These are phyloP conservation scores for Gentiana straminea DNA, from an alignment of 257 asterid species.

Conservation along the genomic window DNA sequence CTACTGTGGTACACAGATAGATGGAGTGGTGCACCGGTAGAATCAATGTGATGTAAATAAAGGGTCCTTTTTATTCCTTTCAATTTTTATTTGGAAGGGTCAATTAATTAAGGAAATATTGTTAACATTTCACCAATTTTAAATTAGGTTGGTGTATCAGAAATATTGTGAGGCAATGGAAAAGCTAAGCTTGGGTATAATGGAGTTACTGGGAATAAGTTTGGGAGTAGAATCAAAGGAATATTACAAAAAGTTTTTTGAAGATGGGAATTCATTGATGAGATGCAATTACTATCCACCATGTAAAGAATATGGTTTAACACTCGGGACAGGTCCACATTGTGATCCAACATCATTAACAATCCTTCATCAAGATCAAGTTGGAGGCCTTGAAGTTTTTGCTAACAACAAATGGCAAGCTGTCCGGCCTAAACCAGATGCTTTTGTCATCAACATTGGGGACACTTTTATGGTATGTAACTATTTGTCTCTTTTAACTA, in stretches of 20 bases:
- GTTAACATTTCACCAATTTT: too few species aligned
- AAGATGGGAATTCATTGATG: constrained; percentile 12
- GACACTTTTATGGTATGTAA: constrained; percentile 15
- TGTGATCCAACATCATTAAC: constrained; percentile 22
- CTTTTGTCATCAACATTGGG: constrained; percentile 16
- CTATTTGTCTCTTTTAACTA: background rate
- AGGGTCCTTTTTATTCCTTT: too few species aligned
- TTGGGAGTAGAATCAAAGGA: constrained; percentile 9
- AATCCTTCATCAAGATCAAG: constrained; percentile 20
- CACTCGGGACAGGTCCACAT: constrained; percentile 21
- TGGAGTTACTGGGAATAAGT: constrained; percentile 17
- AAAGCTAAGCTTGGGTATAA: constrained; percentile 6
- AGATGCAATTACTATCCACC: constrained; percentile 17
- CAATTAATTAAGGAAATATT: too few species aligned
- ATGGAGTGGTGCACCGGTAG: too few species aligned
- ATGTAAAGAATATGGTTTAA: constrained; percentile 13
- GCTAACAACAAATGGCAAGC: constrained; percentile 16
- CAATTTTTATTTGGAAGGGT: too few species aligned
- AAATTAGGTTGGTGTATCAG: constrained; percentile 8
- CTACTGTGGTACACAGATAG: too few species aligned
- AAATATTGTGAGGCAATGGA: constrained; percentile 16
- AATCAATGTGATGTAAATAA: too few species aligned
- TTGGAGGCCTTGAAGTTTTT: constrained; percentile 16
- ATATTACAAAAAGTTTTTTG: constrained; percentile 10
- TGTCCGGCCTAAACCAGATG: constrained; percentile 8